Percentiles rank a stretch among this genome's conserved stretches.
Evolutionary conservation across 202 grass and related monocot genomes (phyloP).

Genomic region (Panicum virgatum): DNA sequence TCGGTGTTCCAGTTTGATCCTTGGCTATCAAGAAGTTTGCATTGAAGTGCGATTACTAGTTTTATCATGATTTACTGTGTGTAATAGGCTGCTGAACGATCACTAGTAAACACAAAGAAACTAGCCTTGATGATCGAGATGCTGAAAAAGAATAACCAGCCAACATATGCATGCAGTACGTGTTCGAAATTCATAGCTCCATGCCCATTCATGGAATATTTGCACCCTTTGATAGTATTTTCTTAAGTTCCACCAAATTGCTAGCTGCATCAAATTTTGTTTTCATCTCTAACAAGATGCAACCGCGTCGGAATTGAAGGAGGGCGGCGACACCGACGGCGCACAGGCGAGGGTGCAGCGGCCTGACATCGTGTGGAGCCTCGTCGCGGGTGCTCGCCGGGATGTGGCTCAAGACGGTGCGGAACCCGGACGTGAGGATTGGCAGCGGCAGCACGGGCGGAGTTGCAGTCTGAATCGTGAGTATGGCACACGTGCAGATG

Average conservation of each 20-base stretch:
- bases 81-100: background rate
- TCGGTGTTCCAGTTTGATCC: background rate
- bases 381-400: constrained; percentile 79
- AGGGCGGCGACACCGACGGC: background rate
- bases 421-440: constrained; percentile 80
- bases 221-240: background rate
- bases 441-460: background rate
- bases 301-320: constrained; percentile 43
- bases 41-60: too few species aligned
- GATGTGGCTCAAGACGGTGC: constrained; percentile 82
- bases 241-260: background rate
- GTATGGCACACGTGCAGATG: background rate
- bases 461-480: background rate
- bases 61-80: background rate
- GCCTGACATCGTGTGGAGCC: constrained; percentile 67
- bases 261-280: background rate
- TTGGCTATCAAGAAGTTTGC: background rate
- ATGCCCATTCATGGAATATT: background rate
- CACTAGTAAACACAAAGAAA: background rate
- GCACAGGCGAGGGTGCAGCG: constrained; percentile 12
- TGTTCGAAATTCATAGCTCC: background rate
- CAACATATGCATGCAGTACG: background rate
- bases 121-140: background rate
- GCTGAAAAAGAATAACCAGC: background rate
- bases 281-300: background rate